Evolutionary conservation across 2,329 filamentous ascomycete genomes (phyloP), one percentile per base, ranked within the genome.

Genomic region (Juglanconis juglandina): DNA sequence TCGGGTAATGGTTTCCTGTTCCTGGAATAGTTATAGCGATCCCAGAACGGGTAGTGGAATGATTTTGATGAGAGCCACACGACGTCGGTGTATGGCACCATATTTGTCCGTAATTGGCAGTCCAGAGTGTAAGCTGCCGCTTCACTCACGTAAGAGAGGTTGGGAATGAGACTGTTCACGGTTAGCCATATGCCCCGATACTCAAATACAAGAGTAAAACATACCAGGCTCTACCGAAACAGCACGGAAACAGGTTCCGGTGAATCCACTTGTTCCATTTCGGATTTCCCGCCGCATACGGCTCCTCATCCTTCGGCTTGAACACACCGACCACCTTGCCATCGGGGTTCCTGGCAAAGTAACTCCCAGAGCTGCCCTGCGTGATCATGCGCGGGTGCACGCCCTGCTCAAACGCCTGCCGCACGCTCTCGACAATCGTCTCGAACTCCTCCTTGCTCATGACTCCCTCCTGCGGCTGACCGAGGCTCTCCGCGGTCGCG

Each of bases 181-280:
- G 51, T 61, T 32, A 61, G 59, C 41, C 10, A 42, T 11, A 17
- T 55, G 54, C 9, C 32, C 32, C 9, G 11, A 13, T 2, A 4
- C 35, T 8, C 34, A n/a, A 32, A 17, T 30, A 41, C 56, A 39
- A 44, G 33, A 14, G 3, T 13, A 39, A 30, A 30, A 49, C n/a
- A 56, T 73, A 87, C 84, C 92, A 98, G 50, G 94, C 93, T 69
- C 95, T 83, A 17, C 95, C 95, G 69, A 99, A 99, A 75, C 91
- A 97, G 77, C 96, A 99, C 8, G 95, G 95, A 68, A 99, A 98
- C 65, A 99, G 73, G 73, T 99, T 99, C 65, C 95, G 84, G 74
- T 99, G 95, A 78, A 99, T 93, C 95, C 95, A 99, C 76, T 99
- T 99, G 68, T 96, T 98, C 94, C 94, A 98, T 74, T 99, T 99